These are phyloP conservation scores for Zalaria obscura DNA, from an alignment of 2,329 filamentous ascomycete genomes.

Conservation along the genomic window DNA sequence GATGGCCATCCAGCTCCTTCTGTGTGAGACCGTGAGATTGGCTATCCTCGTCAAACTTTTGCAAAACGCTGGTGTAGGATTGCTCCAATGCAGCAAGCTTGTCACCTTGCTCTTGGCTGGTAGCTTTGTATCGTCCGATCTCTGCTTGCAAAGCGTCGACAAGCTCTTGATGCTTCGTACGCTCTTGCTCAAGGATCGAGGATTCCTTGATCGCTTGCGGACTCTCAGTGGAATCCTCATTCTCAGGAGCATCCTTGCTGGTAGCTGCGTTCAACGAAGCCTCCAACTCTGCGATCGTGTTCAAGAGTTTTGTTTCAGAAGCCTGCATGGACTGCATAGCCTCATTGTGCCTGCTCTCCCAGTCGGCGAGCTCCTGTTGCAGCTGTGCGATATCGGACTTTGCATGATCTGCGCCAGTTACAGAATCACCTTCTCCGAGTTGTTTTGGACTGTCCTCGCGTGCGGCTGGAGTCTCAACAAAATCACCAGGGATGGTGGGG, in stretches of 20 bases:
- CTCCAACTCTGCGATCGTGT: slow-evolving; percentile 63
- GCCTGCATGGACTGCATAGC: slow-evolving; percentile 56
- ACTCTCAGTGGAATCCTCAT: background rate
- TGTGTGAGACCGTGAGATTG: slow-evolving; percentile 43
- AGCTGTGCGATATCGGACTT: slow-evolving; percentile 45
- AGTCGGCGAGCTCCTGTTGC: slow-evolving; percentile 55
- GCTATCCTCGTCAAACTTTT: slow-evolving; percentile 53
- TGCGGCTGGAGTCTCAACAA: slow-evolving; percentile 20
- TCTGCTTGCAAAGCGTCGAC: slow-evolving; percentile 51
- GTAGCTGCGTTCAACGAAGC: slow-evolving; percentile 29
- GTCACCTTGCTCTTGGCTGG: slow-evolving; percentile 52
- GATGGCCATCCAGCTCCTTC: slow-evolving; percentile 36
- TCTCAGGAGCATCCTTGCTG: slow-evolving; percentile 1
- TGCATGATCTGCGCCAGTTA: slow-evolving; percentile 11
- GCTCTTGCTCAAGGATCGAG: slow-evolving; percentile 24
- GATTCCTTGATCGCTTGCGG: slow-evolving; percentile 12
- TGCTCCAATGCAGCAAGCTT: slow-evolving; percentile 64
- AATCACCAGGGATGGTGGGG: slow-evolving; percentile 21
- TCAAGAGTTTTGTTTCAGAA: slow-evolving; percentile 58
- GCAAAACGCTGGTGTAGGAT: slow-evolving; percentile 50
- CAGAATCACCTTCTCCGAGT: slow-evolving; percentile 11
- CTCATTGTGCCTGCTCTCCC: slow-evolving; percentile 62
- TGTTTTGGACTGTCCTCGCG: slow-evolving; percentile 13
- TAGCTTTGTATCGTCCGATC: slow-evolving; percentile 66
- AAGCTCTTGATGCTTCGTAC: slow-evolving; percentile 33